phyloP scores from a whole-genome alignment of 2,329 filamentous ascomycete genomes.

The Aspergillus vadensis region DNA sequence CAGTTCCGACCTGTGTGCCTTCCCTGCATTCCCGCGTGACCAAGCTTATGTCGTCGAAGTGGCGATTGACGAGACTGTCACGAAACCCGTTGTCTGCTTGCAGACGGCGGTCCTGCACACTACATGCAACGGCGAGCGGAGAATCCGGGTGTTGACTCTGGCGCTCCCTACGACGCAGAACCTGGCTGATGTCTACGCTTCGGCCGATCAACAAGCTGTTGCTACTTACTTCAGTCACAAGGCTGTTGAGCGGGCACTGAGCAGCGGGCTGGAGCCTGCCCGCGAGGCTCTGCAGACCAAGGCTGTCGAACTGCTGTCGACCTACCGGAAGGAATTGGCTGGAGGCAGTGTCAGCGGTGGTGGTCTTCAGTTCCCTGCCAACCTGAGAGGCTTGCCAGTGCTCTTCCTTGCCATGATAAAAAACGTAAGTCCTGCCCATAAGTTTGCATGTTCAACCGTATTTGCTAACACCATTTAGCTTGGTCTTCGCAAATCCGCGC shows the following conservation, averaged over 20 bases:
- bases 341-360: constrained; percentile 92
- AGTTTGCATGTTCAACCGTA: neutral
- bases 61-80: constrained; percentile 91
- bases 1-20: constrained; percentile 94
- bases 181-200: constrained; percentile 88
- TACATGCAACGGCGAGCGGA: constrained; percentile 93
- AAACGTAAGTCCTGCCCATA: constrained; percentile 65
- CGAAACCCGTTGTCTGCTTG: constrained; percentile 87
- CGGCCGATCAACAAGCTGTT: constrained; percentile 90
- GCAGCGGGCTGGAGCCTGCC: constrained; percentile 84
- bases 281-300: constrained; percentile 89
- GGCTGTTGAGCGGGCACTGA: constrained; percentile 86
- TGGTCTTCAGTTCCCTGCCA: constrained; percentile 90
- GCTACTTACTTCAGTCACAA: constrained; percentile 96
- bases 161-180: constrained; percentile 90
- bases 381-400: constrained; percentile 82
- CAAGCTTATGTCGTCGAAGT: constrained; percentile 98
- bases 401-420: constrained; percentile 95
- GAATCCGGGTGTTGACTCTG: constrained; percentile 91
- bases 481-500: constrained; percentile 85
- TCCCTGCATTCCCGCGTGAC: constrained; percentile 95
- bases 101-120: constrained; percentile 96
- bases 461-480: constrained; percentile 47
- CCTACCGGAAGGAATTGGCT: constrained; percentile 94
- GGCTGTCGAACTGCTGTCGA: constrained; percentile 86